Conservation (phyloP, 345 rosid species). For the Eucalyptus dawsonii region DNA sequence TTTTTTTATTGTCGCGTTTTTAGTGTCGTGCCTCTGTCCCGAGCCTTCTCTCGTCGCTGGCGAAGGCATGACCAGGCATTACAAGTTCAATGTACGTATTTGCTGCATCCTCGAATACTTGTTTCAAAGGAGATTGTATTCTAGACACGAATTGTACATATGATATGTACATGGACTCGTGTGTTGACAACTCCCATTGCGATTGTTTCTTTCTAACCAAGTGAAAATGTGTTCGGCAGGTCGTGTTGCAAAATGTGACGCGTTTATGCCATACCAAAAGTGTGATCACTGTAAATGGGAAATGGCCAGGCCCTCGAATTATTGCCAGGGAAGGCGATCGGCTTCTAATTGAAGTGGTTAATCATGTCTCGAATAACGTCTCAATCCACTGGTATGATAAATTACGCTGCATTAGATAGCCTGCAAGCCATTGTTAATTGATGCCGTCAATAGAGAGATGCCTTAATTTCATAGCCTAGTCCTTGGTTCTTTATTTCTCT, state of each 20-base stretch:
- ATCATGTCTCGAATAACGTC: constrained; percentile 37
- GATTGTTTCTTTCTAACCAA: neutral
- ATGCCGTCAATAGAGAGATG: neutral
- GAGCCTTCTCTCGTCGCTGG: constrained; percentile 12
- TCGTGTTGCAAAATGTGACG: constrained; percentile 28
- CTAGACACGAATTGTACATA: neutral
- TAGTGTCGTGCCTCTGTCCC: constrained; percentile 6
- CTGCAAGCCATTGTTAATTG: neutral
- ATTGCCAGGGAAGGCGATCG: constrained; percentile 53
- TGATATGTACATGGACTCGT: neutral
- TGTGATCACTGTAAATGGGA: constrained; percentile 40
- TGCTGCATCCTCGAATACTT: neutral
- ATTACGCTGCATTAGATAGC: neutral
- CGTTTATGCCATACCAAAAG: constrained; percentile 39
- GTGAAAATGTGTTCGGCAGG: neutral
- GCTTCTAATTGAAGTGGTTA: constrained; percentile 34
- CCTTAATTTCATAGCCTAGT: neutral
- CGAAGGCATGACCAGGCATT: constrained; percentile 55
- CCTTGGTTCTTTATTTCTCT: neutral
- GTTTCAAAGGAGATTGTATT: neutral
- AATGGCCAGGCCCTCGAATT: constrained; percentile 39
- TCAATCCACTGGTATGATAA: constrained; percentile 39
- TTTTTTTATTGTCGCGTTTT: neutral
- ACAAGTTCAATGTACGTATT: constrained; percentile 45
- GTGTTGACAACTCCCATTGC: neutral